These are phyloP conservation scores for Pontederia paniculata DNA, from an alignment of 176 grass and related monocot genomes.

Conservation along the genomic window DNA sequence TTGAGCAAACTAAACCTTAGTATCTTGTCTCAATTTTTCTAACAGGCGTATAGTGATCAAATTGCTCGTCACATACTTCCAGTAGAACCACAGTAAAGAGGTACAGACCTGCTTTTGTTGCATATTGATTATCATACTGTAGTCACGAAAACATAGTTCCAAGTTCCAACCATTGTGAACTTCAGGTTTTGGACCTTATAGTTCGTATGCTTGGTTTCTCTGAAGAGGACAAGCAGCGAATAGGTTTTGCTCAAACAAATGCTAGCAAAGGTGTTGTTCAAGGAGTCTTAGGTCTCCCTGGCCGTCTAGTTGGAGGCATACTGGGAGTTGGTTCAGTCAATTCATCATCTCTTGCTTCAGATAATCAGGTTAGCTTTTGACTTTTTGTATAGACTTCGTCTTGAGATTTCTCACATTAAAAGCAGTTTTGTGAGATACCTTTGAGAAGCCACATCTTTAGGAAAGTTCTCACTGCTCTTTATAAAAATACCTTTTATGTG, in stretches of 20 bases:
- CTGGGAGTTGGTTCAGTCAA: slow-evolving; percentile 36
- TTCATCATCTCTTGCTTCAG: slow-evolving; percentile 38
- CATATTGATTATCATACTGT: neutral
- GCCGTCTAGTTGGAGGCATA: slow-evolving; percentile 72
- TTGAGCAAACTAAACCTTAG: too few species aligned
- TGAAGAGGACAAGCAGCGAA: slow-evolving; percentile 81
- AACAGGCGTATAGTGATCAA: slow-evolving; percentile 91
- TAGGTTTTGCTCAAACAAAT: slow-evolving; percentile 71
- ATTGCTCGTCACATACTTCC: slow-evolving; percentile 88
- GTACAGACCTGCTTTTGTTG: slow-evolving; percentile 20
- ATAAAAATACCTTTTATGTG: too few species aligned
- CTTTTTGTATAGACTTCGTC: too few species aligned
- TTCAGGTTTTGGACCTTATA: slow-evolving; percentile 83
- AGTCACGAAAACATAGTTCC: slow-evolving; percentile 5
- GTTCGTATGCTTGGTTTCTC: slow-evolving; percentile 96
- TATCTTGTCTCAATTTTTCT: neutral
- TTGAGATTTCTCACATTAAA: neutral
- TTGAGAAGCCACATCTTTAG: too few species aligned
- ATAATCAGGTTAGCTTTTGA: slow-evolving; percentile 47
- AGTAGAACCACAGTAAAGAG: slow-evolving; percentile 93
- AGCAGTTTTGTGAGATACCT: too few species aligned
- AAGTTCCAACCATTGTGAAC: neutral
- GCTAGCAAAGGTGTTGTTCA: slow-evolving; percentile 64
- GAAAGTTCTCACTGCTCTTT: too few species aligned
- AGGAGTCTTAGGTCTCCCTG: slow-evolving; percentile 73